Evolutionary conservation across 2,329 filamentous ascomycete species (phyloP).

Genomic region (Paecilomyces formosus): DNA sequence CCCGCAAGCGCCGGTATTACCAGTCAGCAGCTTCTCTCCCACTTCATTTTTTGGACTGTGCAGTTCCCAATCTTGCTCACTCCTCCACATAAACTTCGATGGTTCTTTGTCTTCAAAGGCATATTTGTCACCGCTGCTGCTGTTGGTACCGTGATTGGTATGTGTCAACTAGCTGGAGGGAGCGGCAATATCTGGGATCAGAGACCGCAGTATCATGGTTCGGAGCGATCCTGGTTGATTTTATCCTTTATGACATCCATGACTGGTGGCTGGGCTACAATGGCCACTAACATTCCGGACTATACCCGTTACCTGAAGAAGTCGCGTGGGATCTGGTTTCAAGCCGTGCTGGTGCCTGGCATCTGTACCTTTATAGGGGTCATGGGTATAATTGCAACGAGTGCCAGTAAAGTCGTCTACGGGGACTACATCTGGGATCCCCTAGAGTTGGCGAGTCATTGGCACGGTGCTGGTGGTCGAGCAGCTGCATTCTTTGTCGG

Average conservation of each 20-base stretch:
- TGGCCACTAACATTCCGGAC: slow-evolving; percentile 13
- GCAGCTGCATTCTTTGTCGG: slow-evolving; percentile 24
- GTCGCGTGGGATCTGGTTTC: slow-evolving; percentile 5
- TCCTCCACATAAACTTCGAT: slow-evolving; percentile 24
- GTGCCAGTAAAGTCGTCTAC: slow-evolving; percentile 24
- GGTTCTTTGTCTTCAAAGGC: slow-evolving; percentile 19
- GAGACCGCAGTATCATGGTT: slow-evolving; percentile 36
- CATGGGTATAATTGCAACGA: slow-evolving; percentile 39
- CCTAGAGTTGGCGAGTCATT: slow-evolving; percentile 17
- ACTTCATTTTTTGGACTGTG: slow-evolving; percentile 32
- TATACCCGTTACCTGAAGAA: slow-evolving; percentile 11
- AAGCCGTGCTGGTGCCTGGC: slow-evolving; percentile 4
- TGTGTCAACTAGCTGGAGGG: slow-evolving; percentile 46
- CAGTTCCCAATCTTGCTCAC: slow-evolving; percentile 31
- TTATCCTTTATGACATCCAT: slow-evolving; percentile 9
- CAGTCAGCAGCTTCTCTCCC: slow-evolving; percentile 31
- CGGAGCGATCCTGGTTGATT: slow-evolving; percentile 38
- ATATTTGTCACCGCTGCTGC: slow-evolving; percentile 45
- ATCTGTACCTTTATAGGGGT: slow-evolving; percentile 3
- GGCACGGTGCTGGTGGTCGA: slow-evolving; percentile 16
- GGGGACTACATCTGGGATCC: slow-evolving; percentile 21
- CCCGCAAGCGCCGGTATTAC: slow-evolving; percentile 31
- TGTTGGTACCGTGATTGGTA: slow-evolving; percentile 52
- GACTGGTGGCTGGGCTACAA: slow-evolving; percentile 9
- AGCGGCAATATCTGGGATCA: slow-evolving; percentile 37